These are phyloP conservation scores for Dianthus caryophyllus DNA, from an alignment of 148 eudicot species.

Conservation along the genomic window DNA sequence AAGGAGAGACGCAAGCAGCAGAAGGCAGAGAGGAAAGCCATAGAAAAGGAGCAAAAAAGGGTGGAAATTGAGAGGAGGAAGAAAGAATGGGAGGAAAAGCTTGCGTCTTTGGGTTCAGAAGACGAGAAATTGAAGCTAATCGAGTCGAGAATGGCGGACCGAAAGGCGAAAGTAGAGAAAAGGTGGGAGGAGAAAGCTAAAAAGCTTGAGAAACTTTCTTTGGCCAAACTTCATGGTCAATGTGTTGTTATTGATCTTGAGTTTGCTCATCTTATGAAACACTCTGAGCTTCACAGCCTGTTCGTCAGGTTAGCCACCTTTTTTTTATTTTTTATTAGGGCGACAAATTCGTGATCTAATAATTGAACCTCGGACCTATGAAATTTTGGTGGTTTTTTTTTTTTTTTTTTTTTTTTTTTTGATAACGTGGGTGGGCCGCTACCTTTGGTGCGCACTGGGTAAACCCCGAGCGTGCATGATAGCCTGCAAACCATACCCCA, in stretches of 20 bases:
- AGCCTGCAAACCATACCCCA: too few species aligned
- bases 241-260: constrained; percentile 75
- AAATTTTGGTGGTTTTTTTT: background rate
- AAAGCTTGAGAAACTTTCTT: constrained; percentile 46
- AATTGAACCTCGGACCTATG: too few species aligned
- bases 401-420: background rate
- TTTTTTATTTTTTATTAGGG: background rate
- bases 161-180: constrained; percentile 68
- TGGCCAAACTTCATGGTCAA: constrained; percentile 54
- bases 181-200: constrained; percentile 42
- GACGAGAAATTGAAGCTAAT: constrained; percentile 60
- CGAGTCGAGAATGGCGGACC: constrained; percentile 44
- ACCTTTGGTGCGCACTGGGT: too few species aligned
- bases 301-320: constrained; percentile 58
- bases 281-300: constrained; percentile 60
- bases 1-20: constrained; percentile 57
- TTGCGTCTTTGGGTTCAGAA: constrained; percentile 38
- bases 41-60: constrained; percentile 55
- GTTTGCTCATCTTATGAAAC: constrained; percentile 63
- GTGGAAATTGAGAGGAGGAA: constrained; percentile 55
- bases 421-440: too few species aligned
- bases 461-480: too few species aligned
- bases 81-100: constrained; percentile 70
- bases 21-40: constrained; percentile 77
- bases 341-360: too few species aligned